Conservation (phyloP, 2,329 filamentous ascomycete species). For the Fusarium compactum region DNA sequence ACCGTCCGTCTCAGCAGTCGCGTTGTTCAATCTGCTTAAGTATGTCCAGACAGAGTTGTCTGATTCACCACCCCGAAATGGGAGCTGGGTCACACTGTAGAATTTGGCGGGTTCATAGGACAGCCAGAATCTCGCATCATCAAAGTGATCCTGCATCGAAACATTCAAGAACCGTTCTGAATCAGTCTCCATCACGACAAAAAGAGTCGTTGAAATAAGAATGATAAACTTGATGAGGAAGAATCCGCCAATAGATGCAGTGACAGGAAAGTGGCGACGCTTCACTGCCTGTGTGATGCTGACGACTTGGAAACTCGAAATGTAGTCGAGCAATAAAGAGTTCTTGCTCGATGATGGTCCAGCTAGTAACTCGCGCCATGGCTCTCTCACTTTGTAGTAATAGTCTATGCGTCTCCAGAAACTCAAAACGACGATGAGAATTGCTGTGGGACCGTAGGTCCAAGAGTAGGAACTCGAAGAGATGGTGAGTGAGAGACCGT, state of each 20-base stretch:
- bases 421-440: background rate
- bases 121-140: background rate
- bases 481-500: background rate
- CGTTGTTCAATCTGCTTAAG: background rate
- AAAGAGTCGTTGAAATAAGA: background rate
- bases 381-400: background rate
- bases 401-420: background rate
- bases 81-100: background rate
- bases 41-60: background rate
- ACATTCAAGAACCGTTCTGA: background rate
- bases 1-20: rapidly evolving
- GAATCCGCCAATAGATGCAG: background rate
- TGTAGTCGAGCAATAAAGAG: background rate
- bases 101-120: background rate
- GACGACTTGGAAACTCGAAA: rapidly evolving
- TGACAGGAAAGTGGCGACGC: rapidly evolving
- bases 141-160: background rate
- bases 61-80: background rate
- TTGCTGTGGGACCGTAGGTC: background rate
- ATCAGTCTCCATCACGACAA: background rate
- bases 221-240: background rate
- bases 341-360: background rate
- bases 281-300: rapidly evolving
- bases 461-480: background rate
- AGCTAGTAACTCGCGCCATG: background rate